Evolutionary conservation across 495 filamentous ascomycete species (phyloP).

Genomic region (Neurospora sp.): DNA sequence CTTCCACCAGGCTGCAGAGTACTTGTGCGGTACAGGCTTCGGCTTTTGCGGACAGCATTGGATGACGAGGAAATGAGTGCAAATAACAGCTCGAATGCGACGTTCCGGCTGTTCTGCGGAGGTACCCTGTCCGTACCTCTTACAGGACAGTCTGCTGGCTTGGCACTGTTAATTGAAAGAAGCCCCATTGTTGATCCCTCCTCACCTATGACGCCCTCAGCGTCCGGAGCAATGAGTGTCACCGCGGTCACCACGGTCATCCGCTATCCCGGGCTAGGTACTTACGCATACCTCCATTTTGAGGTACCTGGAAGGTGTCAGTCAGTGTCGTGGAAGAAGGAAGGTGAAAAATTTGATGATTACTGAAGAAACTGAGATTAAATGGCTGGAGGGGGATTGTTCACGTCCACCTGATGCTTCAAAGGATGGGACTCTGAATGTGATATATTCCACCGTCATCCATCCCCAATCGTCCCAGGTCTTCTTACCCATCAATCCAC

Average conservation of each 20-base stretch:
- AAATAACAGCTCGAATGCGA: background rate
- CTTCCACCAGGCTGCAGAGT: background rate
- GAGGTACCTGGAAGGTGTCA: background rate
- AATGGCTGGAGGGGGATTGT: background rate
- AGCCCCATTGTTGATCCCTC: background rate
- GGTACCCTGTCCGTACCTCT: background rate
- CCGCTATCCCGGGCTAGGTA: background rate
- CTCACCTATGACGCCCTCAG: background rate
- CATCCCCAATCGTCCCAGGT: background rate
- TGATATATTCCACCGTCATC: background rate
- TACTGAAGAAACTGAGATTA: background rate
- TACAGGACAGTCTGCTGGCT: background rate
- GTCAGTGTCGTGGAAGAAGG: background rate
- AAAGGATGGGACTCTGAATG: background rate
- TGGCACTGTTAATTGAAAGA: background rate
- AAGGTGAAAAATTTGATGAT: background rate
- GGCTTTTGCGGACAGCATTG: background rate
- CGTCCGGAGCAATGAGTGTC: background rate
- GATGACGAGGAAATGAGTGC: background rate
- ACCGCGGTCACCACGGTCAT: background rate
- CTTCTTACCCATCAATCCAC: background rate
- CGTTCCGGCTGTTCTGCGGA: background rate
- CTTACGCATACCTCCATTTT: background rate
- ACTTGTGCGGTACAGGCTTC: background rate
- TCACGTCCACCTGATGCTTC: background rate